These are phyloP conservation scores for Geranium brycei DNA, from an alignment of 345 rosid species.

Conservation along the genomic window DNA sequence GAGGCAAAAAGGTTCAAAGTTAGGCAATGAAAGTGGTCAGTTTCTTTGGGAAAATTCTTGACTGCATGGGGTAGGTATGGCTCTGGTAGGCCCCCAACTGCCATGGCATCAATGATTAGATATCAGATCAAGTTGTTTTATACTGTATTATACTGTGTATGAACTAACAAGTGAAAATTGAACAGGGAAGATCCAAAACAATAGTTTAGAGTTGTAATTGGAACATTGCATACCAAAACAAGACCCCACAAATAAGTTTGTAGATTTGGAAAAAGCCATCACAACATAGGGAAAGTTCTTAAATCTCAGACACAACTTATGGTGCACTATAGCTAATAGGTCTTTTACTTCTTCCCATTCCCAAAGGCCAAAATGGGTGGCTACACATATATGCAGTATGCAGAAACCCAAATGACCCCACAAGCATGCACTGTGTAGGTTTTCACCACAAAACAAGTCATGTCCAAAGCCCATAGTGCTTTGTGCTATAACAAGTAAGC, in stretches of 20 bases:
- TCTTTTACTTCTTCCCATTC: not conserved
- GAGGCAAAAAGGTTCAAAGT: not conserved
- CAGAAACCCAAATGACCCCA: not conserved
- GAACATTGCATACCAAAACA: not conserved
- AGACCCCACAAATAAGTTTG: not conserved
- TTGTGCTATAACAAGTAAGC: no score
- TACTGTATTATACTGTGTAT: not conserved
- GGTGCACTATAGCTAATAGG: not conserved
- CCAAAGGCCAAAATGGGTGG: not conserved
- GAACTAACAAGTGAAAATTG: not conserved
- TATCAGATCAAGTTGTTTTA: not conserved
- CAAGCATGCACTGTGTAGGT: not conserved
- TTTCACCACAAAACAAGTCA: not conserved
- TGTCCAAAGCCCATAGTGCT: not conserved
- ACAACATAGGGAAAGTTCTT: not conserved
- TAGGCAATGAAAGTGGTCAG: not conserved
- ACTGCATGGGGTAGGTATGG: not conserved
- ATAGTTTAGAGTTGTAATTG: not conserved
- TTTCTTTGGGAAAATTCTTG: not conserved
- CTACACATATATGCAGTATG: not conserved
- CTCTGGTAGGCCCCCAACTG: not conserved
- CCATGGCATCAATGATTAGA: not conserved
- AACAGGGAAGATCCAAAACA: no score
- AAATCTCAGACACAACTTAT: not conserved
- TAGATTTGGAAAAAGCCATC: not conserved